Percentiles rank a stretch among this genome's conserved stretches.
phyloP scores from a whole-genome alignment of 75 land plant genomes.

The Pinus tabuliformis region DNA sequence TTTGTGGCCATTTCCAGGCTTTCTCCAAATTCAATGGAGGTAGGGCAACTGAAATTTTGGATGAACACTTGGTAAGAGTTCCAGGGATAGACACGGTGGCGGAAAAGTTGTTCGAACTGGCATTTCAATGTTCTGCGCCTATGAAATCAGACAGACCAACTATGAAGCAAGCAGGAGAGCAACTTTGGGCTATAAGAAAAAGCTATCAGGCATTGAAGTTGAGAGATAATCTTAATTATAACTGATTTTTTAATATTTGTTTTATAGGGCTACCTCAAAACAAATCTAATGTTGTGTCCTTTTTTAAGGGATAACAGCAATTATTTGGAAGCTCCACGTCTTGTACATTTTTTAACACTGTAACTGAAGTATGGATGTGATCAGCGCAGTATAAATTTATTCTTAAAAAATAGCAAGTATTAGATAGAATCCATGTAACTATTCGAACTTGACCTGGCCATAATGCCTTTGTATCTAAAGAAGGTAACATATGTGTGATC shows the following conservation, averaged over 20 bases:
- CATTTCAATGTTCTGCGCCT: conserved; percentile 81
- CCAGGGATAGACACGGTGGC: conserved; percentile 11
- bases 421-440: not conserved
- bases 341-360: not conserved
- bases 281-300: not conserved
- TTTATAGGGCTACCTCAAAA: not conserved
- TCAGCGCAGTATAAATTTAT: not conserved
- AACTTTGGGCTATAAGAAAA: conserved; percentile 70
- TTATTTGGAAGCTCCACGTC: not conserved
- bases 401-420: not conserved
- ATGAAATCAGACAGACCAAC: conserved; percentile 64
- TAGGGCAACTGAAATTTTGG: conserved; percentile 41
- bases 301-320: not conserved
- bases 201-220: conserved; percentile 43
- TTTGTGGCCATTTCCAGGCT: conserved; percentile 49
- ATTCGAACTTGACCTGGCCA: no score
- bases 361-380: not conserved
- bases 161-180: conserved; percentile 75
- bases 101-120: conserved; percentile 51
- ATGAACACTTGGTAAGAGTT: conserved; percentile 47
- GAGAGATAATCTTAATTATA: not conserved
- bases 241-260: not conserved
- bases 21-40: conserved; percentile 69
- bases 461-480: no score
- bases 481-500: no score